Evolutionary conservation across 495 filamentous ascomycete species (phyloP).

Genomic region (Xylaria bambusicola): DNA sequence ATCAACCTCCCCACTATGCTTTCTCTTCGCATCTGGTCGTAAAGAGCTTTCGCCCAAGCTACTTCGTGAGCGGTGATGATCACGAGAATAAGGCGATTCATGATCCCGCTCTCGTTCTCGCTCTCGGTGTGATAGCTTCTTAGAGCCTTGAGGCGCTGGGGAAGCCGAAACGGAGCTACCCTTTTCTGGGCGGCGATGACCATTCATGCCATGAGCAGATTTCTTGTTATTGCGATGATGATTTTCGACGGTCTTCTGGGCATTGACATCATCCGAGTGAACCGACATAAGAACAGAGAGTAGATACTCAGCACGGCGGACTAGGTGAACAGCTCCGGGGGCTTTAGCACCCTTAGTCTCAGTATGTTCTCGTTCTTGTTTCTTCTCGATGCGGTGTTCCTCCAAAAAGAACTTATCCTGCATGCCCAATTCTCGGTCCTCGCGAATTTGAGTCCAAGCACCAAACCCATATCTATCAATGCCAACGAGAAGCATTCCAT

Average conservation of each 20-base stretch:
- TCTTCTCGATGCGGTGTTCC: constrained; percentile 96
- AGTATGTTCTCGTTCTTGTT: constrained; percentile 79
- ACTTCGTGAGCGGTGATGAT: constrained; percentile 52
- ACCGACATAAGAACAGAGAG: constrained; percentile 84
- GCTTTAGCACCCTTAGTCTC: constrained; percentile 83
- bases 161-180: constrained; percentile 59
- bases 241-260: constrained; percentile 82
- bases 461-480: constrained; percentile 93
- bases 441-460: constrained; percentile 88
- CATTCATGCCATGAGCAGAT: constrained; percentile 43
- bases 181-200: constrained; percentile 52
- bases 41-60: constrained; percentile 47
- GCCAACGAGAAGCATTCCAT: constrained; percentile 94
- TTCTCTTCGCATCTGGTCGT: constrained; percentile 48
- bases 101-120: constrained; percentile 38
- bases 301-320: constrained; percentile 91
- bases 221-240: constrained; percentile 87
- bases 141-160: constrained; percentile 52
- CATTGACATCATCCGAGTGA: constrained; percentile 67
- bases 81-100: constrained; percentile 39
- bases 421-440: constrained; percentile 84
- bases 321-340: constrained; percentile 92
- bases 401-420: constrained; percentile 94
- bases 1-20: constrained; percentile 39
- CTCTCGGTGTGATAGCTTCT: constrained; percentile 43